These are phyloP conservation scores for Candida sphagnicola DNA, from an alignment of 805 yeast species.

Conservation along the genomic window DNA sequence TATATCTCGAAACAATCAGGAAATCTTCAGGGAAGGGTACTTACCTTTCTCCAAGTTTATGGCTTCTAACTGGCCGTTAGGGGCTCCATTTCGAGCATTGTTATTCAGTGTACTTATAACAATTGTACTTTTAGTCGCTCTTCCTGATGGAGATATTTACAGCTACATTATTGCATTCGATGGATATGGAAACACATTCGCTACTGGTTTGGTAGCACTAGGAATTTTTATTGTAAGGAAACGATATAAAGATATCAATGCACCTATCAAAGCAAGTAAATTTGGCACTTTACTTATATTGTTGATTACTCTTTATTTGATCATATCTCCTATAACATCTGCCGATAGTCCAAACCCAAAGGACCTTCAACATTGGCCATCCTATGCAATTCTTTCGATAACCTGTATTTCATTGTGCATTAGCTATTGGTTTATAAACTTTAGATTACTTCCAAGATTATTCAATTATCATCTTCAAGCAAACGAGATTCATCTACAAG, in stretches of 20 bases:
- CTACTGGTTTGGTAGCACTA: conserved; percentile 47
- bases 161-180: conserved; percentile 50
- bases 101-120: conserved; percentile 41
- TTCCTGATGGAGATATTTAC: conserved; percentile 49
- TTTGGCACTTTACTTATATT: conserved; percentile 47
- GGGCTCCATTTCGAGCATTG: conserved; percentile 54
- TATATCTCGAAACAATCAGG: conserved; percentile 60
- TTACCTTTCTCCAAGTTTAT: conserved; percentile 49
- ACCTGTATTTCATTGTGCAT: conserved; percentile 40
- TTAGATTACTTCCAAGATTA: conserved; percentile 43
- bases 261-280: conserved; percentile 50
- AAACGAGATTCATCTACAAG: conserved; percentile 40
- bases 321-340: conserved; percentile 46
- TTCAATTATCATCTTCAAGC: conserved; percentile 44
- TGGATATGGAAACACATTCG: conserved; percentile 48
- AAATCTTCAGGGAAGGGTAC: conserved; percentile 60
- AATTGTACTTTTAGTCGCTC: conserved; percentile 30
- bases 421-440: conserved; percentile 54
- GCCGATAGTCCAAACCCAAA: conserved; percentile 35
- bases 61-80: conserved; percentile 54
- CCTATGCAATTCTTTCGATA: conserved; percentile 47
- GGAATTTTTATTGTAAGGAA: conserved; percentile 55
- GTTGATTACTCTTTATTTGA: conserved; percentile 42
- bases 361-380: conserved; percentile 42
- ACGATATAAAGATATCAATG: conserved; percentile 43